These are phyloP conservation scores for Metschnikowia cubensis DNA, from an alignment of 805 yeast genomes.

Conservation along the genomic window DNA sequence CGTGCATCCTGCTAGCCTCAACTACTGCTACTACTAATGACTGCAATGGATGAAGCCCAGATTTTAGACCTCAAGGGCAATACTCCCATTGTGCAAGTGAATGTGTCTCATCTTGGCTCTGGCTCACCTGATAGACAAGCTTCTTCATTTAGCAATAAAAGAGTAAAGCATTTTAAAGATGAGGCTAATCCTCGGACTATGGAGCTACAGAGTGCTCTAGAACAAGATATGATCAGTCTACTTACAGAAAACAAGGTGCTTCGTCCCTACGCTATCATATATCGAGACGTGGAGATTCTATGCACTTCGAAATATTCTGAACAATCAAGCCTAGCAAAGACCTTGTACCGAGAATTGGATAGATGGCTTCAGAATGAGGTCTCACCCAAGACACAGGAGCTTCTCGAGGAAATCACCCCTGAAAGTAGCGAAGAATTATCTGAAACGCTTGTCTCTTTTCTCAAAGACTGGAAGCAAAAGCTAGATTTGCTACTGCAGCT, in stretches of 20 bases:
- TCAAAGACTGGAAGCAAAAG: conserved; percentile 23
- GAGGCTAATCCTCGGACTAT: conserved; percentile 2
- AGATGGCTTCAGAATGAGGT: conserved; percentile 12
- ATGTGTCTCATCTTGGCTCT: conserved; percentile 11
- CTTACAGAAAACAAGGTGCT: neutral
- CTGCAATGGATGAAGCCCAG: conserved; percentile 3
- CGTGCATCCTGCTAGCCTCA: neutral
- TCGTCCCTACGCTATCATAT: conserved; percentile 11
- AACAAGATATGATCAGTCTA: neutral
- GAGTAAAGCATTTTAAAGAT: conserved; percentile 8
- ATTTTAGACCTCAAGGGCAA: conserved; percentile 8
- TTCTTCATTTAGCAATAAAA: conserved; percentile 3
- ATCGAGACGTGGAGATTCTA: conserved; percentile 28
- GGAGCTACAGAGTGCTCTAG: conserved; percentile 1
- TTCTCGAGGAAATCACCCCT: neutral
- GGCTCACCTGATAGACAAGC: conserved; percentile 7
- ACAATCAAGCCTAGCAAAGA: conserved; percentile 27
- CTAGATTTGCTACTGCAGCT: conserved; percentile 25
- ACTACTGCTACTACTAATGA: neutral
- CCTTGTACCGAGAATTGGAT: conserved; percentile 20
- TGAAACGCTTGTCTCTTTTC: conserved; percentile 15
- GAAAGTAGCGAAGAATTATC: neutral
- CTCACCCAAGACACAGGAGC: conserved; percentile 7
- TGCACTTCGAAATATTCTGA: conserved; percentile 32
- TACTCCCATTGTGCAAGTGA: neutral